These are phyloP conservation scores for Tolypocladium nubicola DNA, from an alignment of 2,329 filamentous ascomycete species.

Conservation along the genomic window DNA sequence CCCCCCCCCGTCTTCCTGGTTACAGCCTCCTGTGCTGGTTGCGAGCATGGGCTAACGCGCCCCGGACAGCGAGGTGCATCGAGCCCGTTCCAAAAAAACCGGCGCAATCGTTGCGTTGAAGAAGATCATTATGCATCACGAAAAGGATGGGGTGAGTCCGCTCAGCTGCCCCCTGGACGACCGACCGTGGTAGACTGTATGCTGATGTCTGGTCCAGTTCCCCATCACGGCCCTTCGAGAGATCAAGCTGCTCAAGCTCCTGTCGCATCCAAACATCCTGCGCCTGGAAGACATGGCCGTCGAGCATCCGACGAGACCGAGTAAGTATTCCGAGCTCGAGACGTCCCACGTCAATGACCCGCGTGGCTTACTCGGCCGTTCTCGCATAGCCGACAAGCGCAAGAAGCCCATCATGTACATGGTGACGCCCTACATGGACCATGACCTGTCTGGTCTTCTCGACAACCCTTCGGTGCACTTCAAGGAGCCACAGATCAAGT, in stretches of 20 bases:
- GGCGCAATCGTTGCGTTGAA: slow-evolving; percentile 78
- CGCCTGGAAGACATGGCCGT: slow-evolving; percentile 93
- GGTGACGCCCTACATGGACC: slow-evolving; percentile 98
- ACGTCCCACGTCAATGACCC: not conserved
- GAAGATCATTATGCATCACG: slow-evolving; percentile 99
- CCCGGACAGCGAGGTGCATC: slow-evolving; percentile 67
- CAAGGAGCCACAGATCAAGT: slow-evolving; percentile 88
- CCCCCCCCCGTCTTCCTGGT: not conserved
- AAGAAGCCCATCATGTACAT: slow-evolving; percentile 91
- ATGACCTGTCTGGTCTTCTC: slow-evolving; percentile 92
- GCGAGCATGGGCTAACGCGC: slow-evolving; percentile 5
- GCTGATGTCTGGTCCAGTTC: slow-evolving; percentile 43
- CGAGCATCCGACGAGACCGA: slow-evolving; percentile 57
- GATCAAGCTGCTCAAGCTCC: slow-evolving; percentile 91
- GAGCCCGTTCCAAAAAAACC: slow-evolving; percentile 66
- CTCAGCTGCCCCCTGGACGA: not conserved
- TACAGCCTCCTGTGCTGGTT: not conserved
- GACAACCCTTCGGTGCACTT: slow-evolving; percentile 89
- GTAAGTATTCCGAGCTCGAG: slow-evolving; percentile 24
- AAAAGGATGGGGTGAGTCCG: slow-evolving; percentile 76
- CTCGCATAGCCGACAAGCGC: slow-evolving; percentile 54
- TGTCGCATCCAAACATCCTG: slow-evolving; percentile 85
- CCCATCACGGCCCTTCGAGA: slow-evolving; percentile 97
- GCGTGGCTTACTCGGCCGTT: not conserved
- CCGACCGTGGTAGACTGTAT: not conserved